Conservation (phyloP, 441 rosid species). For the Corymbia calophylla region DNA sequence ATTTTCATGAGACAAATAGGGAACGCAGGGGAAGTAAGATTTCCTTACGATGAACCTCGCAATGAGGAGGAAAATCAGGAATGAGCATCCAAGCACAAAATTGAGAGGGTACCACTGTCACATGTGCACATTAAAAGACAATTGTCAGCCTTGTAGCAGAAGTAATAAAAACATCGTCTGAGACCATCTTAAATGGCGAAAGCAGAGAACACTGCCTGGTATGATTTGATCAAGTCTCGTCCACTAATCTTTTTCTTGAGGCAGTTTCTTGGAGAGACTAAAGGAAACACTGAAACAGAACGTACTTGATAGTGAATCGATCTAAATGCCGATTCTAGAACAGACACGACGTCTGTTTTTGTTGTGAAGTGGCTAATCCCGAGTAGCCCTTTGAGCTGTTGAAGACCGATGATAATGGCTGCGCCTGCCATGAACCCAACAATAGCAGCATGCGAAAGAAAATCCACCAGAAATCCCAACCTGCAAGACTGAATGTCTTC, state of each 20-base stretch:
- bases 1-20: not conserved
- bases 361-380: slow-evolving; percentile 3
- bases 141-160: not conserved
- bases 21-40: not conserved
- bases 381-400: slow-evolving; percentile 7
- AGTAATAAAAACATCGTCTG: not conserved
- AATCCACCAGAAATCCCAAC: slow-evolving; percentile 3
- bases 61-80: not conserved
- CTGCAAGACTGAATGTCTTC: not conserved
- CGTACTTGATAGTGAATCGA: not conserved
- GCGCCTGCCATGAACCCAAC: slow-evolving; percentile 8
- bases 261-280: not conserved
- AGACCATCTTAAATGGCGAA: not conserved
- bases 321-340: not conserved
- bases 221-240: not conserved
- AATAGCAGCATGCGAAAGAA: not conserved
- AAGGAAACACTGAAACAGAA: not conserved
- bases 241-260: not conserved
- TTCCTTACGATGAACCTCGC: not conserved
- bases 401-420: not conserved
- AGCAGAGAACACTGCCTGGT: not conserved
- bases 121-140: not conserved
- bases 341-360: not conserved
- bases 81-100: not conserved
- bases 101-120: not conserved